Evolutionary conservation across 371 early-diverging fungal genomes (phyloP), one percentile per base, ranked within the genome.

Genomic region (Circinella umbellata): DNA sequence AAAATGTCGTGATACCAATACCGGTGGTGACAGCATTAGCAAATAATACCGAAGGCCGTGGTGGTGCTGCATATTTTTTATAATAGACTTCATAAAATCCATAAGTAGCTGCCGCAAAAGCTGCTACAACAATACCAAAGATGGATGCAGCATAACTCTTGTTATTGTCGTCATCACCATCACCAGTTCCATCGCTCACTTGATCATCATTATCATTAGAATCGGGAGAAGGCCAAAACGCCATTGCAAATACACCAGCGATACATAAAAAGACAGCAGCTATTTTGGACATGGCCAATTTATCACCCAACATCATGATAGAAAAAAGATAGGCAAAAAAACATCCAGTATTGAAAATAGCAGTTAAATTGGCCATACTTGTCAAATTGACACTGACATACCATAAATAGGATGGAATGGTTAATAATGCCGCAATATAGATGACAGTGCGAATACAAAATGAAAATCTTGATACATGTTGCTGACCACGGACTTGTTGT

Each of bases 281-380:
- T 9, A 90, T 78, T 72, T 94, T 94, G 60, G 78, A 73, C 3
- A 65, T 35, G 9, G 80, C 76, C 34, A 93, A 62, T 20, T 80
- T 79, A 66, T 94, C 95, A 42, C 83, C 80, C 35, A 92, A 77
- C 75, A 93, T 76, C 59, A 87, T 53, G 15, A 94, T 77, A 8
- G 92, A 92, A 71, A 94, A 94, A 14, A 91, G 65, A 67, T 94
- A 94, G 10, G 93, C 93, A 76, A 91, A 94, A 68, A 93, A 92
- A 67, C 93, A 92, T 10, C 90, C 84, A 7, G 90, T 92, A 78
- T 94, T 94, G 85, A 91, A 93, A 46, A 93, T 91, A 20, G 93
- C 95, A 0, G 94, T 94, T 42, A 94, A 74, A 59, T 86, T 93
- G 64, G 92, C 85, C 91, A 92, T 93, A 51, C 90, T 86, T 0